Conservation (phyloP, 495 filamentous ascomycete genomes). For the Venustampulla echinocandica region DNA sequence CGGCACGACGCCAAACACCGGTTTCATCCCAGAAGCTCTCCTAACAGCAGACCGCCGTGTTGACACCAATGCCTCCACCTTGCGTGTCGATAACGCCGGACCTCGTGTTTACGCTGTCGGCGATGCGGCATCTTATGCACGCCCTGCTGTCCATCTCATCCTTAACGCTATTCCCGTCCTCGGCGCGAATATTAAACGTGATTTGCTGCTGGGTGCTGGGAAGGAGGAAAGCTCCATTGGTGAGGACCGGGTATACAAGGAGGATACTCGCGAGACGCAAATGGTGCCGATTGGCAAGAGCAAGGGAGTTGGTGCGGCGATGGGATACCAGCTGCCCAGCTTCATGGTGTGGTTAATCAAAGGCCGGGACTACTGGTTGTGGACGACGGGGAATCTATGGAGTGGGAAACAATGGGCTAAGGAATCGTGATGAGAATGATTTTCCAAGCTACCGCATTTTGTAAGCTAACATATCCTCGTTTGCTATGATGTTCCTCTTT, state of each 20-base stretch:
- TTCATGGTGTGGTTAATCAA: conserved; percentile 51
- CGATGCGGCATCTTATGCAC: conserved; percentile 25
- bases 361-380: conserved; percentile 52
- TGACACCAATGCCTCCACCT: conserved; percentile 25
- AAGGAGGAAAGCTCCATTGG: conserved; percentile 22
- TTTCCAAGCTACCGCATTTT: too few relatives aligned
- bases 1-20: conserved; percentile 31
- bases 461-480: too few relatives aligned
- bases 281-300: conserved; percentile 43
- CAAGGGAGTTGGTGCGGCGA: conserved; percentile 45
- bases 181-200: conserved; percentile 25
- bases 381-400: conserved; percentile 39
- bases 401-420: conserved; percentile 47
- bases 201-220: conserved; percentile 22
- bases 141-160: conserved; percentile 26
- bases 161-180: conserved; percentile 25
- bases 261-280: conserved; percentile 40
- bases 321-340: conserved; percentile 45
- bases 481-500: too few relatives aligned
- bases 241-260: conserved; percentile 22
- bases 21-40: conserved; percentile 24
- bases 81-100: conserved; percentile 25
- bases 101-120: conserved; percentile 30
- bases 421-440: too few relatives aligned
- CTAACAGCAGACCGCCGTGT: conserved; percentile 25